Base-by-base conservation (phyloP, 495 filamentous ascomycete genomes). In the Tuber umbilicatum region DNA sequence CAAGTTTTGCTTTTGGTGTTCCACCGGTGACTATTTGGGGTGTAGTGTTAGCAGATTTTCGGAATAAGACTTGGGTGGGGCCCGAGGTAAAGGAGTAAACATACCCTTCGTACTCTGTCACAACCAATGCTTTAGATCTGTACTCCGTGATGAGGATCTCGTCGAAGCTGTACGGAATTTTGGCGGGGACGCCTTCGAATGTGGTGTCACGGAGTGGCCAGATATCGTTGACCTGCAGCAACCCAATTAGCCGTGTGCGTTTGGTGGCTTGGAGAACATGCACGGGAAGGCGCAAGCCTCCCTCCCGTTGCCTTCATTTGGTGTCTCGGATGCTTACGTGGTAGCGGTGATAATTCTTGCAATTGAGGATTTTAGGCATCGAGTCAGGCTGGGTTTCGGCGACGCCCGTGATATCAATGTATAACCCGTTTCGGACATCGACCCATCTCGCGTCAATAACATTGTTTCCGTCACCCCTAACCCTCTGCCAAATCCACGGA, bases 371-470 rank as follows among this genome's bases (percentile, higher is more conserved):
- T 3, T 90, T 89, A 2, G 91, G 91, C 39, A 77, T 43, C 5
- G 81, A 80, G 19, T 86, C 83, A 14, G 89, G 86, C 40, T 93
- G 85, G n/a, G 90, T 87, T 81, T 92, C 89, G 64, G 87, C 88
- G 39, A 95, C 83, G 38, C 89, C 93, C n/a, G 93, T 97, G 81
- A 97, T 93, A 80, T 97, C 93, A 81, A 97, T 90, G 85, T 91
- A 97, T 73, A 94, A 85, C 12, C 93, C 93, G 75, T 89, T 95
- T 70, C 84, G 82, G 35, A 87, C 85, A 83, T 97, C 93, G 76
- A 97, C 90, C 91, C 91, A 97, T 31, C 93, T 85, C 50, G 92
- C 93, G 83, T 95, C 93, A 80, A 97, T 97, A 45, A 95, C 86
- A 79, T 97, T 97, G 70, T 85, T 80, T 3, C 93, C 93, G 76